A percentile compares a stretch with the other conserved stretches of the same genome.
These are phyloP conservation scores for Apophysomyces trapeziformis DNA, from an alignment of 371 early-diverging fungal species.

Conservation along the genomic window DNA sequence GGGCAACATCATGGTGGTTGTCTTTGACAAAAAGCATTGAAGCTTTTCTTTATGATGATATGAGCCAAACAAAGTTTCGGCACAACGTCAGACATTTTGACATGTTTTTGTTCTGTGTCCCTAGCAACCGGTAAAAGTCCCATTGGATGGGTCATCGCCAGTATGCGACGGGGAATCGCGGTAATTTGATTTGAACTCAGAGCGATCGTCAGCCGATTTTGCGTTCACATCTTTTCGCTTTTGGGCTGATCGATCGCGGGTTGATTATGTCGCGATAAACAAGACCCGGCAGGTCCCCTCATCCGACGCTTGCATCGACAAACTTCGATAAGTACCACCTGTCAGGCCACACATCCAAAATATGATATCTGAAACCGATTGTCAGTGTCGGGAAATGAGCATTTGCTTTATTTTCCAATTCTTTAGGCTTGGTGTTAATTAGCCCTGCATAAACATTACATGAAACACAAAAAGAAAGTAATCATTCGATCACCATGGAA, in stretches of 20 bases:
- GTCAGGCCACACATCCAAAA: not conserved
- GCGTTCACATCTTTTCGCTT: not conserved
- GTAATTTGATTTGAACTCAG: not conserved
- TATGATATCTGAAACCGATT: too few relatives aligned
- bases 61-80: not conserved
- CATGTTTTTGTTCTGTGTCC: not conserved
- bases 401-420: too few relatives aligned
- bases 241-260: not conserved
- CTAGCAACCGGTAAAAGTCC: slow-evolving; percentile 14
- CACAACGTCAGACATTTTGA: not conserved
- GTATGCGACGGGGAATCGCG: slow-evolving; percentile 4
- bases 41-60: too few relatives aligned
- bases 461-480: too few relatives aligned
- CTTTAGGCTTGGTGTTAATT: too few relatives aligned
- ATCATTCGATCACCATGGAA: too few relatives aligned
- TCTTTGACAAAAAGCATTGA: not conserved
- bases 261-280: not conserved
- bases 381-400: too few relatives aligned
- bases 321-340: not conserved
- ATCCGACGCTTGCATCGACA: not conserved
- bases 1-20: not conserved
- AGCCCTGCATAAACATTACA: too few relatives aligned
- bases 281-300: slow-evolving; percentile 3
- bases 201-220: slow-evolving; percentile 10
- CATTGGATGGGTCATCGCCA: slow-evolving; percentile 9